phyloP scores from a whole-genome alignment of 1,284 basidiomycete genomes.

The Trichosporon faecale region DNA sequence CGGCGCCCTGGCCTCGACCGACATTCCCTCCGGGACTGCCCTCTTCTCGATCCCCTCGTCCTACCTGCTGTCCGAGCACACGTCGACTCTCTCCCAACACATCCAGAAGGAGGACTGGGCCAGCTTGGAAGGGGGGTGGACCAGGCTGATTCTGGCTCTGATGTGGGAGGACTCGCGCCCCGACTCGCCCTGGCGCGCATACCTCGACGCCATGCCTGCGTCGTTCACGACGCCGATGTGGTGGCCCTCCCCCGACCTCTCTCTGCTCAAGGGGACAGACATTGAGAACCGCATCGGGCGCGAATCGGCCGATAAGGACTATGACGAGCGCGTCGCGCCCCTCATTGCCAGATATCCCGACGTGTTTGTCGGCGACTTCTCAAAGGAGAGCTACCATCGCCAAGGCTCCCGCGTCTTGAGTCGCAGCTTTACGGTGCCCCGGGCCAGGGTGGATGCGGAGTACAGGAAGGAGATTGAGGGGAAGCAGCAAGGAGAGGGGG shows the following conservation, averaged over 20 bases:
- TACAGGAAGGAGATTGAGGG: constrained; percentile 46
- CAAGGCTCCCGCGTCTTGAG: constrained; percentile 94
- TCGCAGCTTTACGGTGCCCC: constrained; percentile 54
- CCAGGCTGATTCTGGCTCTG: constrained; percentile 82
- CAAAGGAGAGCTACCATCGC: constrained; percentile 74
- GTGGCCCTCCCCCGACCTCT: constrained; percentile 67
- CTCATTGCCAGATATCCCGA: constrained; percentile 62
- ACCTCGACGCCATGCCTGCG: constrained; percentile 60
- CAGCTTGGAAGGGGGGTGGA: constrained; percentile 71
- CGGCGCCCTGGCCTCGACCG: constrained; percentile 44
- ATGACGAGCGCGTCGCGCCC: constrained; percentile 59
- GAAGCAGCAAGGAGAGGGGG: constrained; percentile 49
- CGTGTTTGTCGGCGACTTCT: constrained; percentile 68
- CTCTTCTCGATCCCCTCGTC: constrained; percentile 80
- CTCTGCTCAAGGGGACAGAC: constrained; percentile 76
- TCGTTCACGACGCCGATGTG: constrained; percentile 92
- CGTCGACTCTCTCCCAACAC: constrained; percentile 59
- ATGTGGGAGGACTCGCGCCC: constrained; percentile 79
- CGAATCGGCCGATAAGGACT: constrained; percentile 75
- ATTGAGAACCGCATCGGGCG: constrained; percentile 87
- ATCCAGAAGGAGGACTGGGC: constrained; percentile 63
- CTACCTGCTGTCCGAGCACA: constrained; percentile 74
- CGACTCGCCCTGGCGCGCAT: constrained; percentile 65
- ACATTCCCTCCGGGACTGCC: constrained; percentile 53
- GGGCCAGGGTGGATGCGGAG: constrained; percentile 18